A percentile compares a stretch with the other conserved stretches of the same genome.
phyloP scores from a whole-genome alignment of 345 rosid species.

The Murraya koenigii region DNA sequence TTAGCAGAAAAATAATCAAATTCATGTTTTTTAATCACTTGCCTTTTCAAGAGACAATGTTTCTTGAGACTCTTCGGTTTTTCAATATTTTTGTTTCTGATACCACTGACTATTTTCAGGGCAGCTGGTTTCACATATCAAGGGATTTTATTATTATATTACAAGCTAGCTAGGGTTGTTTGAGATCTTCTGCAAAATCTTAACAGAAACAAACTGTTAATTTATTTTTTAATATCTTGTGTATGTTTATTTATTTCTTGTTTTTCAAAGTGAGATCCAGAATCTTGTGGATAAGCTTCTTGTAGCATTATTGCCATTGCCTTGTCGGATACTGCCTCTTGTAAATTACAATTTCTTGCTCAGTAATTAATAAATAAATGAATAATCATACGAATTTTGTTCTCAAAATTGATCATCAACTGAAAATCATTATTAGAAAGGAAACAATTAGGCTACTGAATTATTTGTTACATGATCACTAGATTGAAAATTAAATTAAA shows the following conservation, averaged over 20 bases:
- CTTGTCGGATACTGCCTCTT: slow-evolving; percentile 10
- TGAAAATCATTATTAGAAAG: too few relatives aligned
- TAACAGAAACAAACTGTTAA: neutral
- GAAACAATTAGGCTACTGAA: too few relatives aligned
- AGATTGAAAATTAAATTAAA: too few relatives aligned
- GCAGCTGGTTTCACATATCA: neutral
- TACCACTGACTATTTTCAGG: neutral
- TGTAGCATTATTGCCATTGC: slow-evolving; percentile 5
- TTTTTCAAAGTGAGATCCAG: neutral
- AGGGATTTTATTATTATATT: neutral
- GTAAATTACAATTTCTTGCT: neutral
- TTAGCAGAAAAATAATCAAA: neutral
- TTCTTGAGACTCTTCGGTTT: neutral
- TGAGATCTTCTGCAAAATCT: neutral
- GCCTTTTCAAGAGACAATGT: neutral
- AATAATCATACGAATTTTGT: neutral
- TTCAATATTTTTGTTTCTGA: neutral
- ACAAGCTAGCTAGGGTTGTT: neutral
- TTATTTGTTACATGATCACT: too few relatives aligned
- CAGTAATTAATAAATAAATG: neutral
- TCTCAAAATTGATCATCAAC: too few relatives aligned
- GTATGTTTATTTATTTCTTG: neutral
- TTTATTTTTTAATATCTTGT: neutral
- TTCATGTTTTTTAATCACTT: too few relatives aligned
- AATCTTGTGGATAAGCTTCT: slow-evolving; percentile 26